A percentile compares a stretch with the other conserved stretches of the same genome.
Evolutionary conservation across 176 grass and related monocot species (phyloP).

Genomic region (Phragmites australis): DNA sequence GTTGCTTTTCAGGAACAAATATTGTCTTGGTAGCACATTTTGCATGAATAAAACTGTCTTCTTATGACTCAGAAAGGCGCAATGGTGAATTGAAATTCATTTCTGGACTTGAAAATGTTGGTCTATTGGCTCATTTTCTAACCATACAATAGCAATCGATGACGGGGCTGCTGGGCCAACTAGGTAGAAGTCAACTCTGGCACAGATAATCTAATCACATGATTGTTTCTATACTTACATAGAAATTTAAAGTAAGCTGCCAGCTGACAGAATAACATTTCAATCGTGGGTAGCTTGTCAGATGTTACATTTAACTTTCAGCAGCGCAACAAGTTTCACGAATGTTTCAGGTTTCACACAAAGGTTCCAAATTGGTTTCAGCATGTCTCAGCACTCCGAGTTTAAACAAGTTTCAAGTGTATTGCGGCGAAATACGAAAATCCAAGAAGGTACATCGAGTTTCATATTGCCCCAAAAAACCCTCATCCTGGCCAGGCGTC

Average conservation of each 20-base stretch:
- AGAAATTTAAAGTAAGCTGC: neutral
- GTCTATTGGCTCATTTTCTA: neutral
- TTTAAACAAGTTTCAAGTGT: neutral
- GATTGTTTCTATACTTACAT: too few relatives aligned
- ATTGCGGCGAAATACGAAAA: neutral
- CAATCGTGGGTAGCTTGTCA: neutral
- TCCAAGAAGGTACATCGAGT: too few relatives aligned
- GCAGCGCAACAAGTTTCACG: neutral
- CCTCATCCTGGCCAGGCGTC: neutral
- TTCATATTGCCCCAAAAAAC: neutral
- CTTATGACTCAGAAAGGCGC: neutral
- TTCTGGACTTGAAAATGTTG: neutral
- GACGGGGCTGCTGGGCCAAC: neutral
- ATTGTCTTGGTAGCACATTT: neutral
- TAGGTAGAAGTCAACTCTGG: neutral
- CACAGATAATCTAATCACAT: neutral
- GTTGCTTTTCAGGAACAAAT: neutral
- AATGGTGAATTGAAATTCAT: neutral
- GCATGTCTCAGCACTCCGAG: neutral
- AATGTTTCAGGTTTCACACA: neutral
- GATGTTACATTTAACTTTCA: neutral
- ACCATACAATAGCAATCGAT: neutral
- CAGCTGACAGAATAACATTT: neutral
- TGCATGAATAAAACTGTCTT: neutral
- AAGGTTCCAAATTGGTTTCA: neutral